Evolutionary conservation across 2,329 filamentous ascomycete genomes (phyloP).

Genomic region (Tolypocladium inflatum): DNA sequence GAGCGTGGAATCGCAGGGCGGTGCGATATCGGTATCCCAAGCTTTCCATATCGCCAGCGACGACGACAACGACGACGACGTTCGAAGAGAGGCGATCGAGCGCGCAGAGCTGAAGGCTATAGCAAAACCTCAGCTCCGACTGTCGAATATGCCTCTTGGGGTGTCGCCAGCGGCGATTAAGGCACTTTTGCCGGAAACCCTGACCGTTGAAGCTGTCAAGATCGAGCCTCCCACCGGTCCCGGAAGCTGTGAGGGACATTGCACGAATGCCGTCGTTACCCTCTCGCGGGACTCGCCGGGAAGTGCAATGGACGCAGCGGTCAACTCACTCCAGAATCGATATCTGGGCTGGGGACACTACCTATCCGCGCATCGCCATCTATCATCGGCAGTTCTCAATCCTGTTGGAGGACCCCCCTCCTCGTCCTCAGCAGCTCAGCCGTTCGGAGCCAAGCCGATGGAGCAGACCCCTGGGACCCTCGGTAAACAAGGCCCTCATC

Average conservation of each 20-base stretch:
- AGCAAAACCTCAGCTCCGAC: slow-evolving; percentile 52
- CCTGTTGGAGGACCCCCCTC: slow-evolving; percentile 23
- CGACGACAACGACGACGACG: slow-evolving; percentile 44
- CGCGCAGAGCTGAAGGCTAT: slow-evolving; percentile 48
- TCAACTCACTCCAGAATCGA: slow-evolving; percentile 69
- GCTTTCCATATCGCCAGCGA: slow-evolving; percentile 65
- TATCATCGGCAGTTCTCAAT: slow-evolving; percentile 62
- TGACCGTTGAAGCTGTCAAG: slow-evolving; percentile 65
- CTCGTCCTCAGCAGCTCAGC: slow-evolving; percentile 45
- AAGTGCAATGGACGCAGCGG: slow-evolving; percentile 71
- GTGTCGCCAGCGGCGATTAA: slow-evolving; percentile 52
- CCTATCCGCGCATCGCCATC: slow-evolving; percentile 68
- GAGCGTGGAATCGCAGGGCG: slow-evolving; percentile 24
- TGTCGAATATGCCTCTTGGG: slow-evolving; percentile 51
- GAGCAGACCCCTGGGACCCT: slow-evolving; percentile 29
- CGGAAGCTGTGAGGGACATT: slow-evolving; percentile 54
- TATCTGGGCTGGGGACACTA: slow-evolving; percentile 83
- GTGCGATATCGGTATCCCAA: slow-evolving; percentile 51
- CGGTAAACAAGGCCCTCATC: slow-evolving; percentile 35
- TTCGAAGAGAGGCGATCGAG: slow-evolving; percentile 21
- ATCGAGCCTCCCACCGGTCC: slow-evolving; percentile 49
- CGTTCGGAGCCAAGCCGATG: slow-evolving; percentile 69
- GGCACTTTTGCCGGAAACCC: slow-evolving; percentile 44
- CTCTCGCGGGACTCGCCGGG: slow-evolving; percentile 72
- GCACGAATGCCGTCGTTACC: slow-evolving; percentile 69